phyloP scores from a whole-genome alignment of 371 early-diverging fungal genomes.

The Actinomucor elegans region DNA sequence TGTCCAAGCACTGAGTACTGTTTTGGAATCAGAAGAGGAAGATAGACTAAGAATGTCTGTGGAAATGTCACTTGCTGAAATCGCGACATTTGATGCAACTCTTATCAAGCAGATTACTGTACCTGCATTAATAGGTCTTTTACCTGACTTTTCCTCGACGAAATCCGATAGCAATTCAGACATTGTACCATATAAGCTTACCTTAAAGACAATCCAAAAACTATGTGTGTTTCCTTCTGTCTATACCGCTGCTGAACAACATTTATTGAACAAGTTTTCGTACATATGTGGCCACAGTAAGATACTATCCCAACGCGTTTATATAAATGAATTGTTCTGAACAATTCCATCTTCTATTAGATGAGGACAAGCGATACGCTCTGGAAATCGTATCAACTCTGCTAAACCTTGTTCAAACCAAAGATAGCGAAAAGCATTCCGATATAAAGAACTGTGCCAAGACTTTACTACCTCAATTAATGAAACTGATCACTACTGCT shows the following conservation, averaged over 20 bases:
- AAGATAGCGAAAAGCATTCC: constrained; percentile 34
- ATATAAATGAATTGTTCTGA: too few species aligned
- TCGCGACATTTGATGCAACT: constrained; percentile 19
- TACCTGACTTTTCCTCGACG: constrained; percentile 20
- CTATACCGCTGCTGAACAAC: constrained; percentile 23
- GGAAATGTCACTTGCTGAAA: constrained; percentile 25
- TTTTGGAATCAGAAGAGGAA: constrained; percentile 13
- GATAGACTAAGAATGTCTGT: constrained; percentile 14
- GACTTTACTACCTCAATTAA: neutral
- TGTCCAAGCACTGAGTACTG: constrained; percentile 1
- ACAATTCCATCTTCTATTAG: constrained; percentile 11
- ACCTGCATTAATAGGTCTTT: constrained; percentile 22
- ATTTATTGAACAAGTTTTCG: constrained; percentile 32
- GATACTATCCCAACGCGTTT: too few species aligned
- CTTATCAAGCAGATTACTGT: constrained; percentile 27
- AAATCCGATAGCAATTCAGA: neutral
- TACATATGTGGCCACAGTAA: constrained; percentile 31
- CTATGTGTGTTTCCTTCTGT: constrained; percentile 21
- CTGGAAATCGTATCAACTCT: constrained; percentile 46
- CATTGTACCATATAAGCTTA: constrained; percentile 14
- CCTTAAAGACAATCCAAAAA: constrained; percentile 22
- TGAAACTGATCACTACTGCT: neutral
- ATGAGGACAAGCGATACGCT: constrained; percentile 35
- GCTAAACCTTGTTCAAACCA: constrained; percentile 39
- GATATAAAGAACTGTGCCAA: constrained; percentile 30